Base-by-base conservation (phyloP, 2,329 filamentous ascomycete genomes). In the Stagonosporopsis chrysanthemi region DNA sequence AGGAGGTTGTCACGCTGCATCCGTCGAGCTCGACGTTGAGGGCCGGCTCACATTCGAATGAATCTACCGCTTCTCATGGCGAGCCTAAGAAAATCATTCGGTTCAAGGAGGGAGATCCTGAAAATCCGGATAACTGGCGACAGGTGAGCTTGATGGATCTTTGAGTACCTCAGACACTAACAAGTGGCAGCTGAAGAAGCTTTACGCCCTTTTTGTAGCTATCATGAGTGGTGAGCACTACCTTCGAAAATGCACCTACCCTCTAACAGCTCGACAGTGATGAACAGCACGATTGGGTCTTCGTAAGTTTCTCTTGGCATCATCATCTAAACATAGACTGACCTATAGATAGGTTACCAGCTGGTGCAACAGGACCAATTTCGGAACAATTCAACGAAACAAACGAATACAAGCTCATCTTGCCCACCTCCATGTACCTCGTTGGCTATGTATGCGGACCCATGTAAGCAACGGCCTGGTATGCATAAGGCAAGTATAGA, bases 201-300 rank as follows among this genome's bases (percentile, higher is more conserved):
- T 75, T 1, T 75, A 78, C 35, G 80, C 90, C 6, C 68, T 88
- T 2, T 67, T 84, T 24, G 80, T 84, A 0, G 82, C 83, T 1
- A 85, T 86, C 22, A 75, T 70, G 83, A 61, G 80, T 83, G 50
- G 86, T 90, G 40, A 56, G 69, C 59, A 35, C 7, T 7, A 31
- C 4, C 12, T 17, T 8, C 15, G 8, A 12, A 9, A 28, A 1
- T 19, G 6, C 12, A 4, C 6, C 8, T 9, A 22, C 29, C 23
- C 6, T 22, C 44, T 57, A 6, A 35, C 24, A 4, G 31, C 12
- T 6, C 1, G 4, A 11, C 24, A 73, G 71, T 75, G 9, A 79
- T 89, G 69, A 91, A 91, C 72, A 86, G 83, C 24, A 90, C 88
- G 9, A 84, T 90, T 75, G 85, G 84, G 1, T 88, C 84, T 39